phyloP scores from a whole-genome alignment of 129 eudicot species.

The Silybum marianum region DNA sequence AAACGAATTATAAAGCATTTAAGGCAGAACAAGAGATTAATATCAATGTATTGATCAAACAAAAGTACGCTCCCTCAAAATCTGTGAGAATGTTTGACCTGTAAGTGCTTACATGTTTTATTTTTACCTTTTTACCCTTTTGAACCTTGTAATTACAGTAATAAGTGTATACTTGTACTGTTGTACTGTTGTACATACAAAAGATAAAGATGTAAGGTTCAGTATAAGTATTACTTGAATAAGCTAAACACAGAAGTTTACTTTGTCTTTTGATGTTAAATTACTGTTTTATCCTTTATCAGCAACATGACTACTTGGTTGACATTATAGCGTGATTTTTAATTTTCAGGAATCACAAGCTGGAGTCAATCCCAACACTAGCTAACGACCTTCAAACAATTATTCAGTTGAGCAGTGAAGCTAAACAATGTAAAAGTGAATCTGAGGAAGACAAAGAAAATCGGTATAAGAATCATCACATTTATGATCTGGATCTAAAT shows the following conservation, averaged over 20 bases:
- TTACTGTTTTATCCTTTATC: constrained; percentile 7
- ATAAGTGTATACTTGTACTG: neutral
- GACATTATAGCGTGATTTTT: constrained; percentile 7
- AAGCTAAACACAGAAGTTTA: constrained; percentile 2
- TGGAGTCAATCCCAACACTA: constrained; percentile 47
- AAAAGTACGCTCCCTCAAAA: neutral
- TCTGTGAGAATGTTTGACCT: neutral
- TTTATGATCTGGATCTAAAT: constrained; percentile 48
- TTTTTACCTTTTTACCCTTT: neutral
- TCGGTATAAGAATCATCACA: constrained; percentile 29
- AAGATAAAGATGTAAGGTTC: neutral
- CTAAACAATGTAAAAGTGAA: constrained; percentile 23
- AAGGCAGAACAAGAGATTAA: neutral
- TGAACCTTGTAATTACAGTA: neutral
- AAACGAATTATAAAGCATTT: neutral
- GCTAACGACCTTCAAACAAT: constrained; percentile 44
- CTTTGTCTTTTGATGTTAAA: constrained; percentile 1
- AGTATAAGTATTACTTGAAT: neutral
- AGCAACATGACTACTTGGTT: constrained; percentile 12
- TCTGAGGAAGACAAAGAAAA: constrained; percentile 31
- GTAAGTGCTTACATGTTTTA: neutral
- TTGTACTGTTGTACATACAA: too few species aligned
- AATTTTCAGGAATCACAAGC: constrained; percentile 45
- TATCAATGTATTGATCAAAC: neutral
- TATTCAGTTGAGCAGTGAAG: constrained; percentile 21